These are phyloP conservation scores for Pancytospora epiphaga DNA, from an alignment of 371 early-diverging fungal genomes.

Conservation along the genomic window DNA sequence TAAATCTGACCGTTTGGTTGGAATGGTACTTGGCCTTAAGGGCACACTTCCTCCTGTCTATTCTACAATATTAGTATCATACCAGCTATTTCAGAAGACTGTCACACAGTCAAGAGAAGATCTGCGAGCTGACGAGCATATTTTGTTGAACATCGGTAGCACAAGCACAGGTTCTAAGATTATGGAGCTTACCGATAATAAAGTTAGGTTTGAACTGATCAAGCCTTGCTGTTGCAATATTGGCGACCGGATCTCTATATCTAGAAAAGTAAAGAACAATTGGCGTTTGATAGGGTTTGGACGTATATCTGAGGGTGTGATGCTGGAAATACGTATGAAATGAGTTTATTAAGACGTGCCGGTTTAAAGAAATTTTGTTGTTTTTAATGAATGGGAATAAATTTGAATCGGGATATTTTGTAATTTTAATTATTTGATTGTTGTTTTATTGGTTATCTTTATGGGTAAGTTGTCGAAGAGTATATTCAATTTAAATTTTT, in stretches of 20 bases:
- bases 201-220: constrained; percentile 72
- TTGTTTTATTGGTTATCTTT: no score
- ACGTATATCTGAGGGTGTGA: constrained; percentile 27
- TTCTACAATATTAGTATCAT: constrained; percentile 83
- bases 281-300: constrained; percentile 67
- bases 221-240: constrained; percentile 91
- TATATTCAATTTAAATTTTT: no score
- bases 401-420: no score
- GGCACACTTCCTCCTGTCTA: constrained; percentile 89
- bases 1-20: constrained; percentile 93
- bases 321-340: constrained; percentile 2
- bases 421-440: no score
- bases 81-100: constrained; percentile 84
- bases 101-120: constrained; percentile 77
- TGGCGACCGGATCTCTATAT: constrained; percentile 90
- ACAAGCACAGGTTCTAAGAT: constrained; percentile 90
- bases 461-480: no score
- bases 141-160: constrained; percentile 94
- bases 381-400: no score
- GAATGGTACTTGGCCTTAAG: constrained; percentile 89
- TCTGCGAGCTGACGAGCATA: constrained; percentile 78
- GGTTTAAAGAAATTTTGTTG: no score
- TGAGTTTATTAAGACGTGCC: no score
- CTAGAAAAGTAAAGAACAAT: constrained; percentile 90
- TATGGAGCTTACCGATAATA: constrained; percentile 73